Evolutionary conservation across 495 filamentous ascomycete species (phyloP).

Genomic region (Penicillium manginii): DNA sequence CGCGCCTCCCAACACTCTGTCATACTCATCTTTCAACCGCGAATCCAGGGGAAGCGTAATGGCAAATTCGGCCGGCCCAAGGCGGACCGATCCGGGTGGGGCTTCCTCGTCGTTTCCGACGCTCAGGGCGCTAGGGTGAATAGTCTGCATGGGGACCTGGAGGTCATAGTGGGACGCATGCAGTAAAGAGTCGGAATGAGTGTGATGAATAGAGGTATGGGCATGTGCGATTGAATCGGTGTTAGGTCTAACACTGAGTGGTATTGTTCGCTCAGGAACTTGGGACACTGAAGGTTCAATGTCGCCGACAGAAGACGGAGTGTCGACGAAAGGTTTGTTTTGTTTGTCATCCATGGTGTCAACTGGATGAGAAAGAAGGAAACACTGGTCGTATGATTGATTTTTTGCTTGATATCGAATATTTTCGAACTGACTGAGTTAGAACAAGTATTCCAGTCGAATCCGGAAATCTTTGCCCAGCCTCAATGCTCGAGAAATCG

Average conservation of each 20-base stretch:
- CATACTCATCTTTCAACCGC: conserved; percentile 48
- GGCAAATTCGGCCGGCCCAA: conserved; percentile 49
- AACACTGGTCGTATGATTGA: too few species aligned
- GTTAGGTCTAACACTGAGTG: conserved; percentile 44
- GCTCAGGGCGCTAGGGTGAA: conserved; percentile 48
- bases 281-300: conserved; percentile 38
- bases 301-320: conserved; percentile 49
- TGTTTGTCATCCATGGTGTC: conserved; percentile 13
- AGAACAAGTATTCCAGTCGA: neutral
- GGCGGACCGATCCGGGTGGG: conserved; percentile 42
- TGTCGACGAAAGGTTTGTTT: conserved; percentile 18
- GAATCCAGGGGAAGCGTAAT: conserved; percentile 52
- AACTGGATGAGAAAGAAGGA: neutral
- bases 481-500: too few species aligned
- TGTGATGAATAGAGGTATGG: conserved; percentile 28
- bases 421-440: neutral
- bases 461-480: neutral
- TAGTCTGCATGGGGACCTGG: conserved; percentile 37
- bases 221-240: conserved; percentile 25
- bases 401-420: too few species aligned
- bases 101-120: conserved; percentile 32
- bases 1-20: conserved; percentile 34
- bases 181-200: conserved; percentile 26
- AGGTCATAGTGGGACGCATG: conserved; percentile 24
- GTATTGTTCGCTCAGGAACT: conserved; percentile 37